Evolutionary conservation across 176 grass and related monocot genomes (phyloP).

Genomic region (Tuctoria greenei): DNA sequence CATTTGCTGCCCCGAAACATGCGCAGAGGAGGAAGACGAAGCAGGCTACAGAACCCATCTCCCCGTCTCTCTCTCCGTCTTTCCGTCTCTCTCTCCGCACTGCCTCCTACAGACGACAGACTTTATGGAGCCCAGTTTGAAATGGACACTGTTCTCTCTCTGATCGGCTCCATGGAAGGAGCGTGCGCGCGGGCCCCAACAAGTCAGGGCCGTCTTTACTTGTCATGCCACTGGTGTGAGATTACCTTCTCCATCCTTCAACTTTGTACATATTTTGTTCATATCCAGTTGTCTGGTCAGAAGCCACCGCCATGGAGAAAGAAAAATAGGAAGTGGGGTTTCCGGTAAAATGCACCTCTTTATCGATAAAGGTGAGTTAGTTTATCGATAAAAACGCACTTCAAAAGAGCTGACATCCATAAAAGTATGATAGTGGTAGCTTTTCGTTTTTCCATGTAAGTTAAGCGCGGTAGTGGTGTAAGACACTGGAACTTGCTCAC

Average conservation of each 20-base stretch:
- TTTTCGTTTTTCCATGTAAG: no score
- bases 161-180: constrained; percentile 19
- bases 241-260: not conserved
- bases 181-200: constrained; percentile 29
- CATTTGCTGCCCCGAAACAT: constrained; percentile 27
- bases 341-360: not conserved
- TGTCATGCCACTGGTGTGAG: constrained; percentile 35
- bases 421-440: no score
- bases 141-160: constrained; percentile 25
- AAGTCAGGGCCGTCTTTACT: constrained; percentile 22
- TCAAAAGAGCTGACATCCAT: not conserved
- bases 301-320: not conserved
- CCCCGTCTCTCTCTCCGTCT: constrained; percentile 13
- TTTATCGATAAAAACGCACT: not conserved
- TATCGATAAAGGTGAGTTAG: not conserved
- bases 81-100: not conserved
- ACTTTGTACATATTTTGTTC: not conserved
- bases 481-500: no score
- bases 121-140: constrained; percentile 60
- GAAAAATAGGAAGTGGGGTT: not conserved
- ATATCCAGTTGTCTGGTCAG: not conserved
- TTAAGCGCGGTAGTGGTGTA: no score
- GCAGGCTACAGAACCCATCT: constrained; percentile 46
- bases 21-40: constrained; percentile 43
- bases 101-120: constrained; percentile 17